These are phyloP conservation scores for Starmerella gropengiesseri DNA, from an alignment of 805 yeast genomes.

Conservation along the genomic window DNA sequence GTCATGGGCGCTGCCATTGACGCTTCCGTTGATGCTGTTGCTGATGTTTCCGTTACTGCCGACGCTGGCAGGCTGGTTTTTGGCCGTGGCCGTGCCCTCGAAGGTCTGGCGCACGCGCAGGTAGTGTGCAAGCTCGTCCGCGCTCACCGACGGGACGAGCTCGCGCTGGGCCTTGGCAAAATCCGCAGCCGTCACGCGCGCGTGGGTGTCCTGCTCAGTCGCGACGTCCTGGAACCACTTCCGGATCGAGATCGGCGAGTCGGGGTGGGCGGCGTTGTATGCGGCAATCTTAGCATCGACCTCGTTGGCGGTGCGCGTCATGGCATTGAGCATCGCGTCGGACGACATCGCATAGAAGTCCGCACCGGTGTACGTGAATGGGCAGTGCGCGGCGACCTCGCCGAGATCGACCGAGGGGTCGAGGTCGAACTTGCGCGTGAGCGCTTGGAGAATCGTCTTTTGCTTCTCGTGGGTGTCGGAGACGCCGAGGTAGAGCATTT, in stretches of 20 bases:
- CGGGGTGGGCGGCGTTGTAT: slow-evolving; percentile 38
- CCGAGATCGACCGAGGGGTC: slow-evolving; percentile 48
- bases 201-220: slow-evolving; percentile 51
- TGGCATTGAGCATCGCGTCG: slow-evolving; percentile 91
- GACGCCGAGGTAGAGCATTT: slow-evolving; percentile 85
- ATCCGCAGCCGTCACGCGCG: slow-evolving; percentile 58
- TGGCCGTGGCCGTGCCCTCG: slow-evolving; percentile 42
- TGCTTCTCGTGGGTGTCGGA: slow-evolving; percentile 87
- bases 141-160: slow-evolving; percentile 75
- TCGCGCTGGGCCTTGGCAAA: slow-evolving; percentile 65
- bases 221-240: slow-evolving; percentile 90
- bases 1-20: neutral
- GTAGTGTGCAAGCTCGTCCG: slow-evolving; percentile 77
- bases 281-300: slow-evolving; percentile 55
- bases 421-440: slow-evolving; percentile 63
- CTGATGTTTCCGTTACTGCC: no score
- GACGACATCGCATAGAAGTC: slow-evolving; percentile 94
- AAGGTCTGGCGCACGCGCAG: slow-evolving; percentile 66
- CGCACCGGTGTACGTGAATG: slow-evolving; percentile 93
- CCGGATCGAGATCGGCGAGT: slow-evolving; percentile 45
- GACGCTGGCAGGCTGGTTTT: no score
- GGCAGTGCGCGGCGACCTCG: slow-evolving; percentile 56
- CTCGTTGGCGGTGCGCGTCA: slow-evolving; percentile 75
- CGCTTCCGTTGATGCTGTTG: neutral
- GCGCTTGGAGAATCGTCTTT: slow-evolving; percentile 70